Evolutionary conservation across 2,329 filamentous ascomycete species (phyloP), one percentile per base, ranked within the genome.

Genomic region (Pseudofabraea citricarpa): DNA sequence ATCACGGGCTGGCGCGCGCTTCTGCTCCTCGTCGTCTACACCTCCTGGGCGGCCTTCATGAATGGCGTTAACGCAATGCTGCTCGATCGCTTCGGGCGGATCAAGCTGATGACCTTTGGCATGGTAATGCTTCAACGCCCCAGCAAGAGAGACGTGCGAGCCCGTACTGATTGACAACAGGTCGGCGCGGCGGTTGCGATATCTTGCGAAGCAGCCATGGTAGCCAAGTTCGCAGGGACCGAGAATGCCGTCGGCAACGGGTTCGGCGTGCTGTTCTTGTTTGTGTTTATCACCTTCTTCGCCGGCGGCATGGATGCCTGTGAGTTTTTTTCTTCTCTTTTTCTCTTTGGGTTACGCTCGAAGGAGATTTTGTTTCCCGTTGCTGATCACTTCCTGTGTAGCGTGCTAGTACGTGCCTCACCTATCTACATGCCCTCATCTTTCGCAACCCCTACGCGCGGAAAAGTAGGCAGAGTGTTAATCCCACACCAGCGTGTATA

Each of bases 21-120:
- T 12, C 15, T 49, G 6, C 35, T 52, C 10, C 40, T 24, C 15
- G 47, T 39, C 27, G 31, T 41, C 22, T 51, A 38, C 32, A 46
- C 37, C 27, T 33, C 47, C 3, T 38, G 26, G 26, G 45, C 40
- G 10, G 24, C 43, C 8, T 35, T 49, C 19, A 27, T 36, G 19
- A 51, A 52, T 22, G 40, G 18, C 19, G 40, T 51, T 22, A 46
- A 45, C 21, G 41, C 40, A 8, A 16, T 41, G 27, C 26, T 48
- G 19, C 20, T 51, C 10, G 50, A 50, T 35, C 42, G 40, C 22
- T 40, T 45, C 36, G 50, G 50, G 24, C 23, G 50, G 9, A 44
- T 41, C 12, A 39, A 22, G 15, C 20, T 49, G 5, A 35, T 51
- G 36, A 39, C 12, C 19, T 23, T 47, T 38, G 48, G 48, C n/a